Evolutionary conservation across 352 stramenopile genomes (phyloP).

Genomic region (Phytophthora boehmeriae): DNA sequence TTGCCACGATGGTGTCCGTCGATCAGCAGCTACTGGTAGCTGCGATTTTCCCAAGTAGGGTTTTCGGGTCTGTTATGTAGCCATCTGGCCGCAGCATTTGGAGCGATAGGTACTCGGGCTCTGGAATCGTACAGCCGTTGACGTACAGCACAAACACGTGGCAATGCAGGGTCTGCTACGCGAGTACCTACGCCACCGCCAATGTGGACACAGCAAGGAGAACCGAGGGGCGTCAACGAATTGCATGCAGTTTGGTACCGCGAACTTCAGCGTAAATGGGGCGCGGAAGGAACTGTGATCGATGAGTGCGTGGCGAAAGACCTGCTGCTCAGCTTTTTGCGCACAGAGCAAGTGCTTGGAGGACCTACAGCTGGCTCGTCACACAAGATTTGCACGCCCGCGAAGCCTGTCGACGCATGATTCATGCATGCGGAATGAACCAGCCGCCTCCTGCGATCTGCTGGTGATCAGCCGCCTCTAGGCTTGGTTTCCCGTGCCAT

Average conservation of each 20-base stretch:
- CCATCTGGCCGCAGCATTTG: no score
- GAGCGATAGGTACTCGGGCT: background rate
- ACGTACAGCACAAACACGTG: background rate
- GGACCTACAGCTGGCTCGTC: slow-evolving; percentile 17
- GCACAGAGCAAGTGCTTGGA: slow-evolving; percentile 30
- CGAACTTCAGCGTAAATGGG: slow-evolving; percentile 6
- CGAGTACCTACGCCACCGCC: slow-evolving; percentile 1
- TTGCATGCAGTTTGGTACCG: background rate
- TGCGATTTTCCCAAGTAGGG: no score
- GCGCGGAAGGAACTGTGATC: slow-evolving; percentile 8
- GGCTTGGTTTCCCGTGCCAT: slow-evolving; percentile 11
- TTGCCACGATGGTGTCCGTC: no score
- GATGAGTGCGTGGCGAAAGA: slow-evolving; percentile 24
- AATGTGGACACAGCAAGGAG: background rate
- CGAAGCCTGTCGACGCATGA: slow-evolving; percentile 12
- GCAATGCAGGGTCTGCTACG: no score
- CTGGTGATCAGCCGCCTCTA: no score
- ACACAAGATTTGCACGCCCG: slow-evolving; percentile 26
- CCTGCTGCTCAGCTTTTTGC: slow-evolving; percentile 3
- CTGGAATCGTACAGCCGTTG: no score
- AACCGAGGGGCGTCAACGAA: background rate
- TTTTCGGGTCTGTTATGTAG: no score
- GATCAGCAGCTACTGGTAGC: no score
- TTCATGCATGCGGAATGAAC: slow-evolving; percentile 12
- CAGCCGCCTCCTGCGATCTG: slow-evolving; percentile 16